phyloP scores from a whole-genome alignment of 345 rosid genomes.

The Salix koriyanagi region DNA sequence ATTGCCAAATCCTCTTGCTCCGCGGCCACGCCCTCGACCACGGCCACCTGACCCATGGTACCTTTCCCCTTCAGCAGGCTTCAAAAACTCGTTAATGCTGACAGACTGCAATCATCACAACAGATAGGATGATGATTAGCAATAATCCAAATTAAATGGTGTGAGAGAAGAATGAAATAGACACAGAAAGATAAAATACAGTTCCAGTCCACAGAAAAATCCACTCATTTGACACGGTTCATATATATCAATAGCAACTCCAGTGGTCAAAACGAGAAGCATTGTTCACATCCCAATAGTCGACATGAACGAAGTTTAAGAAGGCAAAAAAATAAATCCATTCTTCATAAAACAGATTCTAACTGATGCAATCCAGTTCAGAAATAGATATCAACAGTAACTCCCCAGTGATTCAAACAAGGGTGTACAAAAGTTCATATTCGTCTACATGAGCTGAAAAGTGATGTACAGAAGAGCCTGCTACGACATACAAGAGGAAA shows the following conservation, averaged over 20 bases:
- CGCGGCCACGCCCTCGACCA: slow-evolving; percentile 46
- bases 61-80: slow-evolving; percentile 59
- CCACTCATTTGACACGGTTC: no score
- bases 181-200: no score
- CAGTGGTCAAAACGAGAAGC: neutral
- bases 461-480: neutral
- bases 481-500: neutral
- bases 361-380: no score
- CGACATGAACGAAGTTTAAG: no score
- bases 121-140: neutral
- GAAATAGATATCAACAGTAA: neutral
- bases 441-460: neutral
- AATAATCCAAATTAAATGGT: neutral
- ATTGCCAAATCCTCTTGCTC: slow-evolving; percentile 35
- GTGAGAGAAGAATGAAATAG: neutral
- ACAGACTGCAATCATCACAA: slow-evolving; percentile 35
- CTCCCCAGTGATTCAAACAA: neutral
- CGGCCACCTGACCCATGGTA: slow-evolving; percentile 39
- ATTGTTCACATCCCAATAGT: no score
- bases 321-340: neutral
- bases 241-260: neutral
- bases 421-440: neutral
- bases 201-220: neutral
- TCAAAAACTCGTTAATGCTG: slow-evolving; percentile 67
- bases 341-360: neutral